Evolutionary conservation across 106 monocot species (phyloP).

Genomic region (Ottelia alismoides): DNA sequence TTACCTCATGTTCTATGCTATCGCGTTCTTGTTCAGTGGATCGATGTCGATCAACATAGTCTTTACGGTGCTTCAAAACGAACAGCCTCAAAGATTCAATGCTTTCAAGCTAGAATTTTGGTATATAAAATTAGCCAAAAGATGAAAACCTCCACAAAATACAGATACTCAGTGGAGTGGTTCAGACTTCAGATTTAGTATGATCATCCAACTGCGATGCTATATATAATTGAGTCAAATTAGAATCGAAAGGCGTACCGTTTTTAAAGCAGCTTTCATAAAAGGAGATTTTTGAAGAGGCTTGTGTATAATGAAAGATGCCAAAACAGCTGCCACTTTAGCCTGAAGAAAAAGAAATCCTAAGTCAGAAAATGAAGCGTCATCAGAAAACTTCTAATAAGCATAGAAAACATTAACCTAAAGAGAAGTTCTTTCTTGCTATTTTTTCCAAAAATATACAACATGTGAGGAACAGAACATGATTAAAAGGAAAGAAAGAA

Average conservation of each 20-base stretch:
- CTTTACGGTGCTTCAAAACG: conserved; percentile 70
- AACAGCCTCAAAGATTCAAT: conserved; percentile 62
- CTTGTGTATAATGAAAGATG: conserved; percentile 86
- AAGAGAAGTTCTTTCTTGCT: no score
- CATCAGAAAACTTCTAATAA: background rate
- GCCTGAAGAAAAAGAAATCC: conserved; percentile 29
- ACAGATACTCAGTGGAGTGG: no score
- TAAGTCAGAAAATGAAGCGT: background rate
- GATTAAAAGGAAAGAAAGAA: background rate
- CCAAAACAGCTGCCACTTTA: conserved; percentile 51
- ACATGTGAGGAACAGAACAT: background rate
- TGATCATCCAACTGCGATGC: no score
- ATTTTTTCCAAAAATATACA: background rate
- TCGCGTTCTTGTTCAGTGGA: conserved; percentile 78
- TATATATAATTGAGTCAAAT: no score
- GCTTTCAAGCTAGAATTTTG: conserved; percentile 77
- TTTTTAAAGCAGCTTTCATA: conserved; percentile 66
- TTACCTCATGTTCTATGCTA: conserved; percentile 82
- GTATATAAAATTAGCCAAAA: no score
- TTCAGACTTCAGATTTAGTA: no score
- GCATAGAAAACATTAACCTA: background rate
- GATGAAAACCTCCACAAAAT: no score
- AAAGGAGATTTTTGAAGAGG: conserved; percentile 45
- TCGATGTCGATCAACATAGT: conserved; percentile 74
- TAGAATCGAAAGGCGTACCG: conserved; percentile 28